Evolutionary conservation across 768 basidiomycete species (phyloP), one percentile per base, ranked within the genome.

Genomic region (Lyophyllum semitale): DNA sequence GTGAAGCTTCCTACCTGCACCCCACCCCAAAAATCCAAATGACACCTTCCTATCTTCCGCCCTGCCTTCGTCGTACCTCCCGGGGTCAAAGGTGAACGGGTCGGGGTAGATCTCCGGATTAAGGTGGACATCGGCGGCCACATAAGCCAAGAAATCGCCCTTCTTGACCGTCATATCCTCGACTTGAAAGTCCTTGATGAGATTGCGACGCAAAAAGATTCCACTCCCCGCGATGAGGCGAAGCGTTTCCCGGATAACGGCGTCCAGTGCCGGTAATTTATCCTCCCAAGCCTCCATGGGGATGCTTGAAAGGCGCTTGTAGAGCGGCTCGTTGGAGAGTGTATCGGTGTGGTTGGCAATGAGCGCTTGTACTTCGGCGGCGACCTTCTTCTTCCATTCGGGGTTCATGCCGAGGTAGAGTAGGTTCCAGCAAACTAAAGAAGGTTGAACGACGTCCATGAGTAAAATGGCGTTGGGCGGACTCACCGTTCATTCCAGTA

Each of bases 281-380:
- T 72, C 71, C 57, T 78, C 77, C 77, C 76, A 78, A 15, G 68
- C 73, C 2, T 58, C 41, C 40, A 73, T 59, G 0, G 76, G 72
- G 33, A 78, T 68, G 3, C 62, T 23, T 1, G 73, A 58, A 13
- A 78, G 69, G 2, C 69, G 73, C 45, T 63, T 65, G 54, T 74
- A 67, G 7, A 75, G 63, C 4, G 72, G 63, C 11, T 76, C 71
- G 1, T 51, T 32, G 4, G 67, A 58, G 8, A 62, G 41, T 1
- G 61, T 48, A 48, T 63, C 55, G 26, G 68, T 65, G 38, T 75
- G 63, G 15, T 68, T 68, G 2, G 54, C 25, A 11, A 76, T 37
- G 17, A 76, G 64, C 1, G 62, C n/a, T 17, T 70, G 62, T 22
- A 73, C 57, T 55, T 78, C 76, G 0, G 51, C 48, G 11, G 48